Conservation (phyloP, 73 alveolate genomes). For the Tetrahymena elliotti region DNA sequence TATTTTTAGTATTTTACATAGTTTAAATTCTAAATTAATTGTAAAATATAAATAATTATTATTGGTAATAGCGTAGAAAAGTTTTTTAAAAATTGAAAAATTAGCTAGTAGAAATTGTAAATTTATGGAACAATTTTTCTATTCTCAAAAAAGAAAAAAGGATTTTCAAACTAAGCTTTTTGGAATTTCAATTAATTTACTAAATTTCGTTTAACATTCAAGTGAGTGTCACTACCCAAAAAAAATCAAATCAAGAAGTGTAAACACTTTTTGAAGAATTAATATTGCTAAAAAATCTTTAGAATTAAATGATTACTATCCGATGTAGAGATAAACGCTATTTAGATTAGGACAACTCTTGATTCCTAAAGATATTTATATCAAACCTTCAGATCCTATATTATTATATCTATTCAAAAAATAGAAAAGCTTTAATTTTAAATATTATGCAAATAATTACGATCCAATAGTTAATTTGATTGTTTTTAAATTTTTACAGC, state of each 20-base stretch:
- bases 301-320: neutral
- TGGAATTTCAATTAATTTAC: neutral
- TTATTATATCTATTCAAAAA: neutral
- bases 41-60: no score
- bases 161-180: no score
- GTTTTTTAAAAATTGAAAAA: no score
- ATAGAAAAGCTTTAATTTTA: neutral
- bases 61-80: no score
- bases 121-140: no score
- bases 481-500: neutral
- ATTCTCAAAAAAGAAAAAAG: no score
- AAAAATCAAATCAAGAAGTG: neutral
- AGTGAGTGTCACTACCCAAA: neutral
- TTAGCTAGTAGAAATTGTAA: no score
- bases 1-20: no score
- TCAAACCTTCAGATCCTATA: neutral
- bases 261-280: neutral
- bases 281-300: neutral
- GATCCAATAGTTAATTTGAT: neutral
- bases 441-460: neutral
- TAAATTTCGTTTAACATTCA: neutral
- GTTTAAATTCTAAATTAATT: no score
- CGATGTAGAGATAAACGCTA: neutral
- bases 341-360: neutral
- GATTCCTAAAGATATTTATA: neutral